Evolutionary conservation across 2,329 filamentous ascomycete species (phyloP), one percentile per base, ranked within the genome.

Genomic region (Fulvia fulva): DNA sequence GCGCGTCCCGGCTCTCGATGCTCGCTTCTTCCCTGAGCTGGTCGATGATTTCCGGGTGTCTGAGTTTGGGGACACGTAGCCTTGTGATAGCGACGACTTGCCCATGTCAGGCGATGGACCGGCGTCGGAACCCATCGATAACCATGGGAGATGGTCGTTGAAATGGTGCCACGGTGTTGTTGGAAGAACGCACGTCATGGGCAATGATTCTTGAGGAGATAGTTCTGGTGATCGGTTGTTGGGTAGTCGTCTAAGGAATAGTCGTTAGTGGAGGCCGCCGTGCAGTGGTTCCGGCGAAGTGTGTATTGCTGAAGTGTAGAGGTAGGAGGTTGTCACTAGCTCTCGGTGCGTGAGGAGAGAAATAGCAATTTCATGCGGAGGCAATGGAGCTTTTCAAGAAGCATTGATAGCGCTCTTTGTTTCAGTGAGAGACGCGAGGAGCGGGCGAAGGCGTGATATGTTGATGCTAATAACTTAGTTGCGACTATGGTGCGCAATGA

Each of bases 1-100:
- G 58, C 82, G 78, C 46, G 81, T 81, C 11, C 82, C 81, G 34
- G 81, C 80, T 68, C 82, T 76, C 47, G 81, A 82, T 19, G 77
- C 76, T 41, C 79, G 72, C 65, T 79, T 78, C 70, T 79, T 80
- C 26, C 72, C 72, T 1, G 70, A 61, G 68, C 64, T 62, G 46
- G 64, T 63, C 21, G 63, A 64, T 1, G 65, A 61, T 23, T 66
- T 66, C 25, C 61, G 56, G 11, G 67, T 68, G 26, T 70, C 68
- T 21, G 69, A 69, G 11, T 63, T 68, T 19, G 67, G 65, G 30
- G 68, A 70, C 5, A 67, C 59, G 51, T 69, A 70, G 49, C 65
- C 67, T 54, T 68, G 65, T 22, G 67, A 68, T 25, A 53, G 54
- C 9, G 47, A 41, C 30, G 64, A 56, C 30, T 65, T 62, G 53